Conservation (phyloP, 2,329 filamentous ascomycete genomes). For the Chaetomiaceae sp. region DNA sequence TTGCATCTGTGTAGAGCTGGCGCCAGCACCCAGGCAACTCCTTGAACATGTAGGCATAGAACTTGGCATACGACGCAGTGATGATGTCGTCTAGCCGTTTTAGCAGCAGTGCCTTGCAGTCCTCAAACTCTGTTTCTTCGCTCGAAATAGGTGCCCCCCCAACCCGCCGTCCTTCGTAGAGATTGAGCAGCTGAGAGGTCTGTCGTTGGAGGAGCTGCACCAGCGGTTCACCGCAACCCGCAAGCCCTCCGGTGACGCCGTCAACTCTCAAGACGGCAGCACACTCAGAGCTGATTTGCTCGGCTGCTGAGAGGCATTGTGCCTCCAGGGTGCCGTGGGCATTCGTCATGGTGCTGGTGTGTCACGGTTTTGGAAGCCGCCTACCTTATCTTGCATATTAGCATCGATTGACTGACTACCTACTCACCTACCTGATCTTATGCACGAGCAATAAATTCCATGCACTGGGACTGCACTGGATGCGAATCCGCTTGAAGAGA, state of each 20-base stretch:
- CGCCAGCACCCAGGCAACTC: conserved; percentile 66
- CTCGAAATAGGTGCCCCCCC: too few species aligned
- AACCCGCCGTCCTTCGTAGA: conserved; percentile 6
- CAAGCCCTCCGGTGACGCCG: background rate
- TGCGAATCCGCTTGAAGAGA: too few species aligned
- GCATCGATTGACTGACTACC: background rate
- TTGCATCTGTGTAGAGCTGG: conserved; percentile 66
- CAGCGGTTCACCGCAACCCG: conserved; percentile 23
- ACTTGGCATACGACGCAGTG: conserved; percentile 57
- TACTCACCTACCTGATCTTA: too few species aligned
- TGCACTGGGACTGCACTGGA: too few species aligned
- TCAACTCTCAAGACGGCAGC: background rate
- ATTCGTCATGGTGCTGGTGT: background rate
- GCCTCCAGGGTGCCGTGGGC: background rate
- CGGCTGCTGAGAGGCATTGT: conserved; percentile 16
- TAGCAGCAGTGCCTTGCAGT: conserved; percentile 29
- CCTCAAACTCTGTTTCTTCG: background rate
- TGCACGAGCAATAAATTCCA: too few species aligned
- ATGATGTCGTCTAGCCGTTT: conserved; percentile 53
- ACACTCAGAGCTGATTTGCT: conserved; percentile 22
- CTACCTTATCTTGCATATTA: background rate
- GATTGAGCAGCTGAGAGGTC: conserved; percentile 14
- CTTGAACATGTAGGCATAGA: conserved; percentile 66
- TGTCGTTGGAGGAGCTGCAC: conserved; percentile 24
- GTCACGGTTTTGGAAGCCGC: too few species aligned